These are phyloP conservation scores for Metschnikowia koreensis DNA, from an alignment of 805 yeast genomes.

Conservation along the genomic window DNA sequence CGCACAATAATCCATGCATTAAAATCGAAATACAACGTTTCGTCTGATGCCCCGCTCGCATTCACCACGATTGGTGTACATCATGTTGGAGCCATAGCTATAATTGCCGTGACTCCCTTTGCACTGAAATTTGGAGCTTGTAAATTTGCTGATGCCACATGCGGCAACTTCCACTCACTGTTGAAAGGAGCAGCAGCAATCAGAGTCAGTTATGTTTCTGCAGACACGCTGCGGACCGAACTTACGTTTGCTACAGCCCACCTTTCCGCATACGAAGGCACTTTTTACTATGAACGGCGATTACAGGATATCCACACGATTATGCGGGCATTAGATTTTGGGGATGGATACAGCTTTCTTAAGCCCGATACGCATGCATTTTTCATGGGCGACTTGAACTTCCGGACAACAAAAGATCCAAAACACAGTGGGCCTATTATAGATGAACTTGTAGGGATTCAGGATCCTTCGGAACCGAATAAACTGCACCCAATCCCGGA, in stretches of 20 bases:
- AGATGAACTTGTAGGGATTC: constrained; percentile 24
- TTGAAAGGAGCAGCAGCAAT: constrained; percentile 75
- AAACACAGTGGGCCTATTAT: constrained; percentile 11
- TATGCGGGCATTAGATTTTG: constrained; percentile 54
- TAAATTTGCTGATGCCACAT: constrained; percentile 35
- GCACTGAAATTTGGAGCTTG: constrained; percentile 30
- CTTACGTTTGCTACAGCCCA: constrained; percentile 71
- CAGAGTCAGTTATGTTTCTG: constrained; percentile 40
- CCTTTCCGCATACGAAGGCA: constrained; percentile 77
- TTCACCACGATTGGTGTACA: constrained; percentile 44
- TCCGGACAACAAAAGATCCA: constrained; percentile 48
- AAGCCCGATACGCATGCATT: constrained; percentile 60
- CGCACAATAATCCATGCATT: constrained; percentile 36
- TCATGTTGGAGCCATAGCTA: constrained; percentile 59
- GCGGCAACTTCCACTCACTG: constrained; percentile 61
- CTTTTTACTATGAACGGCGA: constrained; percentile 43
- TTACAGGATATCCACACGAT: constrained; percentile 51
- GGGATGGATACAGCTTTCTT: constrained; percentile 52
- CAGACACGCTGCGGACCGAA: constrained; percentile 22
- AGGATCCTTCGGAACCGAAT: constrained; percentile 21
- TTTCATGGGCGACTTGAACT: constrained; percentile 84
- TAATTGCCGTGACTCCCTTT: constrained; percentile 49
- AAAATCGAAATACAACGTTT: constrained; percentile 26
- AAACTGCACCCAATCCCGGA: constrained; percentile 14
- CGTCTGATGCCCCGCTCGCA: constrained; percentile 18